Conservation (phyloP, 352 stramenopile species). For the Pythium brachiatum region DNA sequence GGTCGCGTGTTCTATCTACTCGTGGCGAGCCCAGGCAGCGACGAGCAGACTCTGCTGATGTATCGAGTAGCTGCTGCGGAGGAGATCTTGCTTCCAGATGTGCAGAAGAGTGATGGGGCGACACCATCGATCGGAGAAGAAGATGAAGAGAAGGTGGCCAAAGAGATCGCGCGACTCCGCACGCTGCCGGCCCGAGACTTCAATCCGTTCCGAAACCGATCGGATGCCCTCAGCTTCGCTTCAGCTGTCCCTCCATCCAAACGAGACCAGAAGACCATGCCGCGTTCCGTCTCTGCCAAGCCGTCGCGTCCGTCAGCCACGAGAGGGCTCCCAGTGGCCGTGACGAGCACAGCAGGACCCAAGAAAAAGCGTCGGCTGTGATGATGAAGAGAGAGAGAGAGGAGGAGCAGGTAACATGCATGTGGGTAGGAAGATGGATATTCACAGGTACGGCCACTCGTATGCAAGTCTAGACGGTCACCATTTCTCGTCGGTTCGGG, state of each 20-base stretch:
- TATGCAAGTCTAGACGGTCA: slow-evolving; percentile 63
- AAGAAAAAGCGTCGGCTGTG: slow-evolving; percentile 26
- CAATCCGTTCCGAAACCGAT: slow-evolving; percentile 16
- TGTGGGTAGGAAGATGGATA: slow-evolving; percentile 14
- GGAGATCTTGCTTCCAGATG: slow-evolving; percentile 28
- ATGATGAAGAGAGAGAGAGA: neutral
- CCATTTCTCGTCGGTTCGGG: slow-evolving; percentile 69
- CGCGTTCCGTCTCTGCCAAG: neutral
- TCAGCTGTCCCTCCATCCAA: neutral
- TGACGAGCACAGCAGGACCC: slow-evolving; percentile 1
- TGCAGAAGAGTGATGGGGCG: neutral
- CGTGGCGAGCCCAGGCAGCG: slow-evolving; percentile 1
- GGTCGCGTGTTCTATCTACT: slow-evolving; percentile 22
- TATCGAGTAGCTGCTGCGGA: slow-evolving; percentile 36
- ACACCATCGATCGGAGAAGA: neutral
- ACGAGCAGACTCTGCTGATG: slow-evolving; percentile 22
- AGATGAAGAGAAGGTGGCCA: neutral
- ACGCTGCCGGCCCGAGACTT: slow-evolving; percentile 2
- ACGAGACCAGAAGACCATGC: neutral
- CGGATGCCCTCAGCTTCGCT: neutral
- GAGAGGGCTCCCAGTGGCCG: neutral
- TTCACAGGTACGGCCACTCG: slow-evolving; percentile 9
- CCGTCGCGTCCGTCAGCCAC: neutral
- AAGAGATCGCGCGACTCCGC: neutral
- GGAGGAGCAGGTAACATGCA: slow-evolving; percentile 12